Evolutionary conservation across 208 protist genomes (phyloP).

Genomic region (Acanthamoeba castellanii): DNA sequence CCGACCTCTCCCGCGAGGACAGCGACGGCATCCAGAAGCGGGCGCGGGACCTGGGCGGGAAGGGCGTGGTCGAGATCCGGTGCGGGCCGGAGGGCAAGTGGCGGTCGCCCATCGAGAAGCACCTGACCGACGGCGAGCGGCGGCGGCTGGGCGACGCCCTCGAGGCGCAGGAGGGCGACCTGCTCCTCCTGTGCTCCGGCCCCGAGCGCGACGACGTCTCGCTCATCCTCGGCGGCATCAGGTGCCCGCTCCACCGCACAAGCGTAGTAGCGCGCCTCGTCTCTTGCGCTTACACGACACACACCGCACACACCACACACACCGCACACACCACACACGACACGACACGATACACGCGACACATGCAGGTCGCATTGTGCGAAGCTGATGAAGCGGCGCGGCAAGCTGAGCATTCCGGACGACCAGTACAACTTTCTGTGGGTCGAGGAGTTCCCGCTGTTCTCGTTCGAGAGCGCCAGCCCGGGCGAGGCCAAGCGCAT

Average conservation of each 20-base stretch:
- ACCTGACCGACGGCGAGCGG: neutral
- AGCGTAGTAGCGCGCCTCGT: neutral
- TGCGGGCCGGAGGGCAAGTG: conserved; percentile 24
- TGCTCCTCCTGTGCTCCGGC: conserved; percentile 75
- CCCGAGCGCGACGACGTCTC: conserved; percentile 48
- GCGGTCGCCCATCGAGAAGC: conserved; percentile 74
- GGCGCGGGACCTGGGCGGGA: neutral
- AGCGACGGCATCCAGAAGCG: neutral
- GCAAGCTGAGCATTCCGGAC: conserved; percentile 52
- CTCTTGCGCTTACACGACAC: too few species aligned
- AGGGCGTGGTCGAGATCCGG: neutral
- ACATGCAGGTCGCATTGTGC: conserved; percentile 67
- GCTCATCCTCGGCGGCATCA: conserved; percentile 63
- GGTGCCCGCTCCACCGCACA: neutral
- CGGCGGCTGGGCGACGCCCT: neutral
- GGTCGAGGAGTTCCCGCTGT: conserved; percentile 91
- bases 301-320: too few species aligned
- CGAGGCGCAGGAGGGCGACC: conserved; percentile 31
- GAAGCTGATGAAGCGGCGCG: conserved; percentile 64
- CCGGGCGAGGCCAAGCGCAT: conserved; percentile 71
- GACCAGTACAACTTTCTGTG: conserved; percentile 89
- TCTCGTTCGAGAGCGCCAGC: conserved; percentile 78
- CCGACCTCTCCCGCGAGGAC: neutral
- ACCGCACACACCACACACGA: too few species aligned
- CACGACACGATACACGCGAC: too few species aligned